Base-by-base conservation (phyloP, 495 filamentous ascomycete species). In the Aspergillus homomorphus region DNA sequence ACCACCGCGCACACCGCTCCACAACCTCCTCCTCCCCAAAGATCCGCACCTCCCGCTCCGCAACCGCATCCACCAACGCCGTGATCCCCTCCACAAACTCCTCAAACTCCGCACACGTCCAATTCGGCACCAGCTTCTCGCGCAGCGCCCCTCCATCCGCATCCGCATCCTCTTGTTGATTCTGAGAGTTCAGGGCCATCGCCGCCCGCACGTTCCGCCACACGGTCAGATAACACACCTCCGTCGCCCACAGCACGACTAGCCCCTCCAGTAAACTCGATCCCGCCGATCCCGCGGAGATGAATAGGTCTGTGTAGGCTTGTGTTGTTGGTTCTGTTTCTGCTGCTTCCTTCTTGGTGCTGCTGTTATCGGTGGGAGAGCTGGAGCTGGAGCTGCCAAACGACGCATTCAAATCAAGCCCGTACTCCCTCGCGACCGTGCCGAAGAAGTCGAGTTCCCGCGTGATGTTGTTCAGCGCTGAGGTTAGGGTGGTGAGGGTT, bases 171-270 rank as follows among this genome's bases (percentile, higher is more conserved):
- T 42, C 22, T 33, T 51, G 45, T 15, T 57, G 23, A 48, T 16
- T 18, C 44, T 21, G 18, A 22, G 14, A 19, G 8, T 45, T 57
- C 20, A 38, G 53, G 30, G 56, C 54, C 65, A 77, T 57, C 59
- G 73, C 66, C 7, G 59, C 63, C 38, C 76, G 75, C 22, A 83
- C 83, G 71, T 78, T 84, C 53, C 72, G 71, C 85, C 85, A 89
- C 15, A 84, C 75, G 44, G 76, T 73, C 4, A 87, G 56, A 66
- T 87, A 88, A 58, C 77, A 80, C 3, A 77, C 80, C 75, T 92
- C 89, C 12, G 86, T 90, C 23, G 86, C 84, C 86, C 88, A 92
- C 19, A 91, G 78, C 20, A 89, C 81, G 9, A 89, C 77, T 57
- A 90, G 67, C 9, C 86, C 88, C 65, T 90, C 87, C 16, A 91